Conservation (phyloP, 768 basidiomycete genomes). For the Asterophora lycoperdoides region DNA sequence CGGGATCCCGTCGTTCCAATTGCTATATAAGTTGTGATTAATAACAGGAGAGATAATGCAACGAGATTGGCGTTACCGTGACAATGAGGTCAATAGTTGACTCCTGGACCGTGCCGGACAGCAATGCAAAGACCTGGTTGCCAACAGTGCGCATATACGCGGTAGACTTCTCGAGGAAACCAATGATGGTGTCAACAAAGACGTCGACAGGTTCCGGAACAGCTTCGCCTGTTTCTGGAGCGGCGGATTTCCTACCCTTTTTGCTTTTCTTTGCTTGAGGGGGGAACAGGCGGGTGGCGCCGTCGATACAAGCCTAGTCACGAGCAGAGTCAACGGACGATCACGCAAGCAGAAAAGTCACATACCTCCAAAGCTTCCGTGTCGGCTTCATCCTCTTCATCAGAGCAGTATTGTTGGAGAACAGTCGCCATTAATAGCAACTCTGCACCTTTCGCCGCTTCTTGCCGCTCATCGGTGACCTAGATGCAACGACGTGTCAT, state of each 20-base stretch:
- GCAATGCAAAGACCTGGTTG: constrained; percentile 72
- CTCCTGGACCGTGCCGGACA: constrained; percentile 61
- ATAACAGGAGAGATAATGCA: constrained; percentile 1
- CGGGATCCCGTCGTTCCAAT: constrained; percentile 70
- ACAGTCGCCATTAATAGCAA: constrained; percentile 68
- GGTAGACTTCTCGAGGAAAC: constrained; percentile 80
- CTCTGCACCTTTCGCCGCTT: constrained; percentile 64
- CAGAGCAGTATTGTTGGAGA: constrained; percentile 67
- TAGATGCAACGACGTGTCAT: constrained; percentile 12
- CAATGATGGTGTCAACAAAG: constrained; percentile 86
- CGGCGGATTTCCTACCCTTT: constrained; percentile 35
- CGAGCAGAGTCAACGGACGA: neutral
- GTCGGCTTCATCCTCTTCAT: constrained; percentile 48
- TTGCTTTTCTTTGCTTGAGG: constrained; percentile 32
- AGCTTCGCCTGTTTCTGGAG: constrained; percentile 30
- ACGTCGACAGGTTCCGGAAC: constrained; percentile 70
- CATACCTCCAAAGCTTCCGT: constrained; percentile 60
- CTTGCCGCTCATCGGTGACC: constrained; percentile 39
- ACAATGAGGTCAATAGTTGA: constrained; percentile 80
- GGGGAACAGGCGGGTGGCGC: constrained; percentile 51
- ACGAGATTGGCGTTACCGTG: constrained; percentile 47
- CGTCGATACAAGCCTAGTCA: constrained; percentile 56
- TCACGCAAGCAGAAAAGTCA: neutral
- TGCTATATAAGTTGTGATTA: constrained; percentile 47
- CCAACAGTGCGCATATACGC: constrained; percentile 77